Percentiles rank a stretch among this genome's conserved stretches.
These are phyloP conservation scores for Phytopythium chamaehyphon DNA, from an alignment of 352 stramenopile genomes.

Conservation along the genomic window DNA sequence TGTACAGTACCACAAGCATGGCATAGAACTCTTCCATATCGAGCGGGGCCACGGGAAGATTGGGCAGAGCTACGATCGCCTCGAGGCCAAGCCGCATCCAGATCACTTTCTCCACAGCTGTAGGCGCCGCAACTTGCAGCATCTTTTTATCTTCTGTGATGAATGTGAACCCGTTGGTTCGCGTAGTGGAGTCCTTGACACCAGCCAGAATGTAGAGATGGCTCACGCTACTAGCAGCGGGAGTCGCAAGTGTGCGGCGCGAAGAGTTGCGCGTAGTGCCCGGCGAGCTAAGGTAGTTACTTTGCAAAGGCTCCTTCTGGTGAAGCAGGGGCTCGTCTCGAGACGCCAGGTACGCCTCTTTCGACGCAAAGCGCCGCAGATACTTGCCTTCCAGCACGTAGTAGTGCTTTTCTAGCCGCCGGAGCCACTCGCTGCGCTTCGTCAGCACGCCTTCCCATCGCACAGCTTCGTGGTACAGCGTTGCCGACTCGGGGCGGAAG, in stretches of 20 bases:
- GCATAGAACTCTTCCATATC: conserved; percentile 90
- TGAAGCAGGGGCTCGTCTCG: conserved; percentile 70
- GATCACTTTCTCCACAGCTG: conserved; percentile 81
- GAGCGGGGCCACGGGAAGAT: conserved; percentile 68
- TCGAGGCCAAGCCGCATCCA: conserved; percentile 85
- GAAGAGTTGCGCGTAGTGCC: conserved; percentile 17
- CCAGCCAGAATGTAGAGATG: conserved; percentile 78
- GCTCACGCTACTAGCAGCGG: conserved; percentile 45
- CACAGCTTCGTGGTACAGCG: conserved; percentile 77
- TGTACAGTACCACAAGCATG: conserved; percentile 87
- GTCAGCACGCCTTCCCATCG: conserved; percentile 83
- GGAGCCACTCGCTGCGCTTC: conserved; percentile 78
- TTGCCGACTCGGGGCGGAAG: conserved; percentile 57
- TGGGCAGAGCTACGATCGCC: conserved; percentile 81
- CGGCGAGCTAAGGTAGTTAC: conserved; percentile 30
- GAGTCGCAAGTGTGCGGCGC: conserved; percentile 37
- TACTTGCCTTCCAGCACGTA: conserved; percentile 86
- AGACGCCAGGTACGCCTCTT: conserved; percentile 78
- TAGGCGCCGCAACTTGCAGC: conserved; percentile 69
- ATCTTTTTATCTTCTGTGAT: conserved; percentile 87
- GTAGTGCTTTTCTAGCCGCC: conserved; percentile 80
- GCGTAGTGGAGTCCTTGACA: conserved; percentile 80
- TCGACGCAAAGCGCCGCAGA: conserved; percentile 77
- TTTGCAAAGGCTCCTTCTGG: conserved; percentile 31
- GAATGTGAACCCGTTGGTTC: conserved; percentile 83